These are phyloP conservation scores for Talaromyces pinophilus DNA, from an alignment of 2,329 filamentous ascomycete species.

Conservation along the genomic window DNA sequence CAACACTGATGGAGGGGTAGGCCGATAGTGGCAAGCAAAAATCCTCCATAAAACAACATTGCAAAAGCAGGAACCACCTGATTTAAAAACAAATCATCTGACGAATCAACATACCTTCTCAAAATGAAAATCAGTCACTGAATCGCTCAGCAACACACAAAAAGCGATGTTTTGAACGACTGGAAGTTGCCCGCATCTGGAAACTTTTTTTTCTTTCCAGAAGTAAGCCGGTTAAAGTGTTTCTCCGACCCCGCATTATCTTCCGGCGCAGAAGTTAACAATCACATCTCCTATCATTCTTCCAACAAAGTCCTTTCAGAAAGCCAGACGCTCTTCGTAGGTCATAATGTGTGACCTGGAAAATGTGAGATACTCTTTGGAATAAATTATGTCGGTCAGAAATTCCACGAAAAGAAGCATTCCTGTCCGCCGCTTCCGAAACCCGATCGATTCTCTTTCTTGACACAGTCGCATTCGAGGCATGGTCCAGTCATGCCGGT, in stretches of 20 bases:
- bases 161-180: slow-evolving; percentile 9
- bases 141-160: slow-evolving; percentile 7
- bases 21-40: neutral
- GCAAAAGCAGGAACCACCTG: neutral
- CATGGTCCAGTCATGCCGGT: neutral
- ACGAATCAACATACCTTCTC: slow-evolving; percentile 7
- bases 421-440: neutral
- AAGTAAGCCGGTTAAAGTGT: slow-evolving; percentile 21
- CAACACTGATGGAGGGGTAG: slow-evolving; percentile 15
- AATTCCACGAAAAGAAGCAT: neutral
- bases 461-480: neutral
- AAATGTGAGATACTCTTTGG: neutral
- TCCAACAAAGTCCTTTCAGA: neutral
- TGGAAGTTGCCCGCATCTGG: slow-evolving; percentile 22
- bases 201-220: slow-evolving; percentile 23
- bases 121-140: neutral
- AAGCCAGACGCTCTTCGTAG: neutral
- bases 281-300: neutral
- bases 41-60: neutral
- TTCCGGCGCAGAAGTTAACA: neutral
- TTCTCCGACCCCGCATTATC: slow-evolving; percentile 25
- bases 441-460: neutral
- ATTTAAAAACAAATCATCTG: neutral
- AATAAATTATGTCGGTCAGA: neutral
- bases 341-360: too few relatives aligned